Conservation (phyloP, 1,284 basidiomycete species). For the Mrakiaceae sp. region DNA sequence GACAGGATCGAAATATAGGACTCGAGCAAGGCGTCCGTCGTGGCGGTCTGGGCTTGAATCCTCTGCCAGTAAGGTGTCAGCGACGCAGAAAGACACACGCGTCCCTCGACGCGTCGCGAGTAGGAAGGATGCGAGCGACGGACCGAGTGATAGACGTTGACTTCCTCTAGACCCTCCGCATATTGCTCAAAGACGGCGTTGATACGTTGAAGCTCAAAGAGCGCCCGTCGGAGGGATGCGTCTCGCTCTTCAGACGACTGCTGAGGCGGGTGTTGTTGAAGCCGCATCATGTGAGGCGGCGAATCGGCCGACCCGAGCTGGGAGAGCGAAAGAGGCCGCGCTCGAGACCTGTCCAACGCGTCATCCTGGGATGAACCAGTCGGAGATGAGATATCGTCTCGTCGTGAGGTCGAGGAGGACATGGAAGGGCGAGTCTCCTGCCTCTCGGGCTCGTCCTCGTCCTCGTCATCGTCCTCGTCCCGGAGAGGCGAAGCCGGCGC, state of each 20-base stretch:
- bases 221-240: not conserved
- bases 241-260: not conserved
- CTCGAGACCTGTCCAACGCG: not conserved
- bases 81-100: too few relatives aligned
- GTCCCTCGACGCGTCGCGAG: too few relatives aligned
- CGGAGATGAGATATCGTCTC: not conserved
- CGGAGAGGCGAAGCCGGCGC: not conserved
- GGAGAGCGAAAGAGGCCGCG: constrained; percentile 1
- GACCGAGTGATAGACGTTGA: constrained; percentile 7
- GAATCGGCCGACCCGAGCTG: not conserved
- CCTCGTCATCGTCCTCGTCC: constrained; percentile 4
- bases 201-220: constrained; percentile 4
- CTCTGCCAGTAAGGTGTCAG: not conserved
- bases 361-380: not conserved
- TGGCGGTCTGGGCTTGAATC: constrained; percentile 1
- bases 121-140: too few relatives aligned
- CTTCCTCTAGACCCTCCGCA: not conserved
- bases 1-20: constrained; percentile 7
- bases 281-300: not conserved
- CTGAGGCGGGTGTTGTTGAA: not conserved
- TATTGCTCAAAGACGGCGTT: constrained; percentile 5
- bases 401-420: not conserved
- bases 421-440: not conserved
- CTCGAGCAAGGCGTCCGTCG: constrained; percentile 1
- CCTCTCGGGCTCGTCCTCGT: not conserved